phyloP scores from a whole-genome alignment of 169 alveolate genomes.

The Eimeria maxima region DNA sequence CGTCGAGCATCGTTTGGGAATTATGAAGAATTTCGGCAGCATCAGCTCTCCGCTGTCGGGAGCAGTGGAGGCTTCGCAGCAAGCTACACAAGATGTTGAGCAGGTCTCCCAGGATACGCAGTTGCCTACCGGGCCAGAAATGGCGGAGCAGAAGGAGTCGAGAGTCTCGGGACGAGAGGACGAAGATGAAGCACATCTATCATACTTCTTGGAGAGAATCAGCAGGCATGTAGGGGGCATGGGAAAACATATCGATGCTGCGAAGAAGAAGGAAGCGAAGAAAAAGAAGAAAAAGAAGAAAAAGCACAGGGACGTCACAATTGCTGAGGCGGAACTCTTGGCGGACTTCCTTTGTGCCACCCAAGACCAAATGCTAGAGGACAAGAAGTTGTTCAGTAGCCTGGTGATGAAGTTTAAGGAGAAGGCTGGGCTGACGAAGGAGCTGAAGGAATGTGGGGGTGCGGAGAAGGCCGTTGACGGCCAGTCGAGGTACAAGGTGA shows the following conservation, averaged over 20 bases:
- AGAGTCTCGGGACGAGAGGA: background rate
- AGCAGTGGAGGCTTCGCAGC: background rate
- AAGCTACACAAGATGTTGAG: background rate
- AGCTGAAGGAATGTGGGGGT: background rate
- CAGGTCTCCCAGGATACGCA: background rate
- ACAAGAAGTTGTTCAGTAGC: background rate
- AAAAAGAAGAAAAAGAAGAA: constrained; percentile 9
- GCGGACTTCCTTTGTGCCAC: constrained; percentile 5
- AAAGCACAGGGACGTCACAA: background rate
- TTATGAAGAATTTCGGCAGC: background rate
- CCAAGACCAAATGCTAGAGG: background rate
- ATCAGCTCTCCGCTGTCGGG: background rate
- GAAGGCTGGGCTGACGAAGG: background rate
- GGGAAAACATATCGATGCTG: background rate
- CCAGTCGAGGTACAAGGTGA: background rate
- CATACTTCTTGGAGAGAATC: background rate
- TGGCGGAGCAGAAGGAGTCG: background rate
- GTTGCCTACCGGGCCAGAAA: background rate
- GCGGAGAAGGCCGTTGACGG: background rate
- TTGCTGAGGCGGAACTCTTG: background rate
- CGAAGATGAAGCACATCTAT: background rate
- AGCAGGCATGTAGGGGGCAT: background rate
- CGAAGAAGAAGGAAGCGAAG: background rate
- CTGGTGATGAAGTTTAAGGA: background rate
- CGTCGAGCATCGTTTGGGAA: background rate